A percentile compares a stretch with the other conserved stretches of the same genome.
These are phyloP conservation scores for Suhomyces canberraensis DNA, from an alignment of 805 yeast genomes.

Conservation along the genomic window DNA sequence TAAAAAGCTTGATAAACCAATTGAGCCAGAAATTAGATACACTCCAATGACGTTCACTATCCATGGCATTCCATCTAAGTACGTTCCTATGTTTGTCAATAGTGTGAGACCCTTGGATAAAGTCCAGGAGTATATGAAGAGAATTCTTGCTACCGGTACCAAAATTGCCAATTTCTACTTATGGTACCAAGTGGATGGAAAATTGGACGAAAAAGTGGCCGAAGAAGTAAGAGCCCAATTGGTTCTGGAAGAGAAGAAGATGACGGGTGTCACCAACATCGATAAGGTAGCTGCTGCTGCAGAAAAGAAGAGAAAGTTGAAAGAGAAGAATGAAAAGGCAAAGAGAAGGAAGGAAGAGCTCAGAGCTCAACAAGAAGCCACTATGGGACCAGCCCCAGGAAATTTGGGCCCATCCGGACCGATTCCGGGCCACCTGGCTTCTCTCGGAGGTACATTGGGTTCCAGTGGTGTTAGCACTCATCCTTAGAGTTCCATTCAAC, in stretches of 20 bases:
- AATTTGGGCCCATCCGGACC: background rate
- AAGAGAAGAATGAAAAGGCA: conserved; percentile 21
- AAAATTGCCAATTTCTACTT: conserved; percentile 60
- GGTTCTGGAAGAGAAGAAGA: conserved; percentile 49
- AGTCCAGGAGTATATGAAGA: conserved; percentile 60
- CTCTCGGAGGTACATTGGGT: too few relatives aligned
- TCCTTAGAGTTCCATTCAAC: too few relatives aligned
- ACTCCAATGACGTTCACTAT: conserved; percentile 68
- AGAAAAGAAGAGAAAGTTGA: conserved; percentile 29
- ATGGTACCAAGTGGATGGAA: conserved; percentile 84
- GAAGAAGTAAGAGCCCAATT: conserved; percentile 60
- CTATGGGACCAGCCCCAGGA: background rate
- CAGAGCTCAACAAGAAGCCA: background rate
- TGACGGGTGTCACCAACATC: conserved; percentile 32
- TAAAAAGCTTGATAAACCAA: conserved; percentile 28
- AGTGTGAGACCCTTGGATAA: conserved; percentile 58
- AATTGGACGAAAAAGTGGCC: conserved; percentile 62
- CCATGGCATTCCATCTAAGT: conserved; percentile 61
- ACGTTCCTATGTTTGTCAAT: conserved; percentile 60
- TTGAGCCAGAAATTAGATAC: conserved; percentile 44
- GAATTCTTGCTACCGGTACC: conserved; percentile 55
- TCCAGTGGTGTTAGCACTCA: too few relatives aligned
- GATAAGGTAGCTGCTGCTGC: conserved; percentile 9
- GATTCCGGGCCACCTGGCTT: too few relatives aligned
- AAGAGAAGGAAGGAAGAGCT: conserved; percentile 12